Percentiles rank a stretch among this genome's conserved stretches.
Conservation (phyloP, 495 filamentous ascomycete species). For the Echria macrotheca region DNA sequence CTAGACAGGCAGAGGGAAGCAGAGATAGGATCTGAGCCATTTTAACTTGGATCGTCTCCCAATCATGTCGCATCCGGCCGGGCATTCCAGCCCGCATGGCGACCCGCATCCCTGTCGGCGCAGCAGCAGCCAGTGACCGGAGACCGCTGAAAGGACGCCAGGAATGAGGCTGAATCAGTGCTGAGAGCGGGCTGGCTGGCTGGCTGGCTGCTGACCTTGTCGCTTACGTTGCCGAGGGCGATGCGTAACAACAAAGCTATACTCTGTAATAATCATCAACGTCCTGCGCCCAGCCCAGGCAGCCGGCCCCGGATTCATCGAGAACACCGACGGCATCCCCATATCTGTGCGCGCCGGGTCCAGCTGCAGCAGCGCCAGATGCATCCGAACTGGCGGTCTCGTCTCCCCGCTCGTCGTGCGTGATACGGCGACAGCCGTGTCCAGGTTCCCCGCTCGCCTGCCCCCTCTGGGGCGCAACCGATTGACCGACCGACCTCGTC, state of each 20-base stretch:
- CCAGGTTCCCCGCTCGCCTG: slow-evolving; percentile 10
- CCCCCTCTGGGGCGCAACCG: slow-evolving; percentile 5
- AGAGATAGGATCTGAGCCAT: slow-evolving; percentile 4
- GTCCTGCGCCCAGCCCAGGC: too few relatives aligned
- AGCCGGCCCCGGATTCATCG: neutral
- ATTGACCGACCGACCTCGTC: too few relatives aligned
- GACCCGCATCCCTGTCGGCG: too few relatives aligned
- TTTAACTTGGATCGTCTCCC: slow-evolving; percentile 7
- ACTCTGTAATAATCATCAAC: too few relatives aligned
- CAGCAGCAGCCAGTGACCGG: too few relatives aligned
- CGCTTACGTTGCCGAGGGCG: too few relatives aligned
- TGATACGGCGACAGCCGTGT: slow-evolving; percentile 23
- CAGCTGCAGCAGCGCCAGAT: slow-evolving; percentile 11
- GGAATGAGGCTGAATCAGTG: slow-evolving; percentile 32
- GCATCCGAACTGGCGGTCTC: slow-evolving; percentile 25
- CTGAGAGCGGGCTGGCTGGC: slow-evolving; percentile 10
- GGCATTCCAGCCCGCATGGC: neutral
- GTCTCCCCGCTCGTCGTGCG: slow-evolving; percentile 22
- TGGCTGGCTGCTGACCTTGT: slow-evolving; percentile 10
- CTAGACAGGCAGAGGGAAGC: too few relatives aligned
- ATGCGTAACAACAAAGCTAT: too few relatives aligned
- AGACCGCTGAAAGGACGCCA: neutral
- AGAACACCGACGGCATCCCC: neutral
- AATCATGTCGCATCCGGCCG: slow-evolving; percentile 2
- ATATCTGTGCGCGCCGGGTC: neutral